Base-by-base conservation (phyloP, 805 yeast species). In the Kurtzmaniella cleridarum region DNA sequence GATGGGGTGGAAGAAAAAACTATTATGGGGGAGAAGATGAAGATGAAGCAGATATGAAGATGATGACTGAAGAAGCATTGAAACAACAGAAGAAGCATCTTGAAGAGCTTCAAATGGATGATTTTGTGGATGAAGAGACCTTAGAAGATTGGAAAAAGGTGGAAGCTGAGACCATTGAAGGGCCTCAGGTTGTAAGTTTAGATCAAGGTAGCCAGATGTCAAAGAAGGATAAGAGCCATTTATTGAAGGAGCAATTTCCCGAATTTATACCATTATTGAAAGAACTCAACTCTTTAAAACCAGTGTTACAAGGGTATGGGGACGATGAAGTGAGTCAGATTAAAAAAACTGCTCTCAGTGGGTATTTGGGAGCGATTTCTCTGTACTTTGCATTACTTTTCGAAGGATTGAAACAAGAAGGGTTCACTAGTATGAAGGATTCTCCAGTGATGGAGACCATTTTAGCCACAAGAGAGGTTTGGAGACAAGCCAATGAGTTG, bases 371-470 rank as follows among this genome's bases (percentile, higher is more conserved):
- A 11, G 71, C 95, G 18, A 76, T 91, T 18, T 67, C 83, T 3
- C 75, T 89, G 5, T 91, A 89, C 57, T 78, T 91, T 51, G 84
- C 95, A 3, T 55, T 93, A 12, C 77, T 91, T 45, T 61, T 76
- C 13, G 79, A 79, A 29, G 73, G 76, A 33, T 54, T 81, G 30
- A 61, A 66, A 32, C 66, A 66, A 16, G 81, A 77, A 20, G 66
- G 71, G 3, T 75, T 79, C 44, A 39, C 51, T 10, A 57, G 69
- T 27, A 79, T 90, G 83, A 88, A 87, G 50, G 95, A 87, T 40
- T 91, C 84, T 48, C 84, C 91, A 2, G 82, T 91, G 2, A 91
- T 93, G 96, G 89, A 86, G 53, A 76, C 84, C 23, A 81, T 91
- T 27, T 65, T 91, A 39, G 79, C 84, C 38, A 73, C 93, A 2